Evolutionary conservation across 2,329 filamentous ascomycete genomes (phyloP), one percentile per base, ranked within the genome.

Genomic region (Arthroderma sp.): DNA sequence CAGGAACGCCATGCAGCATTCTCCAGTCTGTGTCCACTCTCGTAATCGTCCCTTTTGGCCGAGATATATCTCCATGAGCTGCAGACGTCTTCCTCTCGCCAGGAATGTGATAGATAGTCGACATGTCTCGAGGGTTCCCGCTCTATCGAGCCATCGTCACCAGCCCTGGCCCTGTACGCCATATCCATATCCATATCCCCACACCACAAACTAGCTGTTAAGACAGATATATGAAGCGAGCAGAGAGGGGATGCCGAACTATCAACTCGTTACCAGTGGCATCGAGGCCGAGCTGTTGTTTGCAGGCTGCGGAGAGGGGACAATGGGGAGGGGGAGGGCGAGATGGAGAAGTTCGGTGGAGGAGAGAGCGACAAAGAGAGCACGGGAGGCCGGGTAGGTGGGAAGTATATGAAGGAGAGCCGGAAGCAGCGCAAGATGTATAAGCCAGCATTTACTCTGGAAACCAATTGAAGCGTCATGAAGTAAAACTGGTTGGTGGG

Each of bases 1-100:
- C 93, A 97, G 0, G 90, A 93, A 68, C 93, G 81, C 93, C 93
- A 98, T 0, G 90, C 95, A 2, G 93, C 93, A 71, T 98, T 97
- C 71, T 97, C 93, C 31, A 97, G 73, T 54, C 93, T 80, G 35
- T 84, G 85, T 37, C 86, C 82, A 70, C 96, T 91, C 64, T 82
- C 84, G 63, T 94, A 94, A 56, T 88, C 81, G 59, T 83, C 83
- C 65, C 86, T 80, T 66, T 88, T 87, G 28, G 87, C 85, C 15
- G 91, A 84, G 64, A 97, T 88, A 68, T 95, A 93, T 68, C 90
- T 85, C 93, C 93, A 97, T 1, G 91, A 96, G 4, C 88, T 86
- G 91, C 91, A 97, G 25, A 97, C 94, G 71, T 98, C 91, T 71
- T 97, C 91, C 72, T 96, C 90, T 61, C 81, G 83, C 88, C 91